Base-by-base conservation (phyloP, 768 basidiomycete species). In the Termitomyces sp. region DNA sequence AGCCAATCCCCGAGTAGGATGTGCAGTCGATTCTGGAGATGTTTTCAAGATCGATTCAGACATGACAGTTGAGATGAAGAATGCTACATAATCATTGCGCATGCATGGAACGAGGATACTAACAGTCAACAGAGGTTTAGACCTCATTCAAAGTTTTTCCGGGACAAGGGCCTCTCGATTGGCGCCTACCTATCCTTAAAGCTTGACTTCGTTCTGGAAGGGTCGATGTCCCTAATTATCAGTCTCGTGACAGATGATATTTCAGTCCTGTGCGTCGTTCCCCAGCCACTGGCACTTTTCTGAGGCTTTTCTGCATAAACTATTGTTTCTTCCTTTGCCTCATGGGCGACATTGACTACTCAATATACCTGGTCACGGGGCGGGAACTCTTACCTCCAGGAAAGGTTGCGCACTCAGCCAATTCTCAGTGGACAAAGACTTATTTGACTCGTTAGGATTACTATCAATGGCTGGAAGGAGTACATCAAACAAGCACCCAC, bases 341-440 rank as follows among this genome's bases (percentile, higher is more conserved):
- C 16, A 64, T 64, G 63, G 41, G 20, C n/a, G 41, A 41, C 7
- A 68, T 86, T 42, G 85, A 91, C 65, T 87, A 86, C 65, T 85
- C 89, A 0, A 71, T 97, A 11, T 98, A 96, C 70, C 81, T 96
- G 44, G 95, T 97, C 7, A 95, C 94, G 0, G 91, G 90, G 16
- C 78, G 94, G 55, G 80, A 86, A 22, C 73, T 93, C 0, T 77
- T 96, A 5, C 92, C 93, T 11, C 74, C 79, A 22, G 87, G 85
- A 68, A 92, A 89, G 80, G 92, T 89, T 69, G 18, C 12, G 7
- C 18, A 30, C 54, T n/a, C 6, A 20, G 20, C 18, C 15, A 34
- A 44, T 55, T 49, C 6, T 42, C 13, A 34, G 54, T 36, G 11
- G n/a, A 33, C n/a, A 24, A 4, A 44, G 39, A 48, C 54, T 41